phyloP scores from a whole-genome alignment of 1,284 basidiomycete genomes.

The Ceratobasidium sp. region DNA sequence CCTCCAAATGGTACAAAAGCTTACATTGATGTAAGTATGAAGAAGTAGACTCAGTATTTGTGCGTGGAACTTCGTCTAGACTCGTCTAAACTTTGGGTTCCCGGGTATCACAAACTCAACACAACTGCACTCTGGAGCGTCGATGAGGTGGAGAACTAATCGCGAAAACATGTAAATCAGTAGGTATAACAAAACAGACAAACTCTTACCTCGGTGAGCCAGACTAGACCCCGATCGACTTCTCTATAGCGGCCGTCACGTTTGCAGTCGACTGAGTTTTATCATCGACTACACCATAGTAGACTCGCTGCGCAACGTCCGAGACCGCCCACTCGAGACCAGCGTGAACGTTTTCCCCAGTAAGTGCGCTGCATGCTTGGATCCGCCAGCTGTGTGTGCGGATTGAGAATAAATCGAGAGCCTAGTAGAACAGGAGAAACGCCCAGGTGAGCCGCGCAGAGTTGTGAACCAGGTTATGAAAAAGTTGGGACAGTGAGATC shows the following conservation, averaged over 20 bases:
- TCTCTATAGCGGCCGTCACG: background rate
- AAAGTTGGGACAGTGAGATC: no score
- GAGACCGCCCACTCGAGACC: conserved; percentile 96
- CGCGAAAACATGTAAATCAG: no score
- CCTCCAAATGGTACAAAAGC: background rate
- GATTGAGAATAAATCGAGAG: conserved; percentile 81
- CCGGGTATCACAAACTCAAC: background rate
- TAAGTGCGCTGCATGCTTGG: conserved; percentile 91
- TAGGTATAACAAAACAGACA: background rate
- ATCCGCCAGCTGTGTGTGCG: conserved; percentile 92
- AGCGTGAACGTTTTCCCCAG: conserved; percentile 84
- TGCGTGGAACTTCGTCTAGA: background rate
- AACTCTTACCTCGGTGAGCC: background rate
- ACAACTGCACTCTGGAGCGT: background rate
- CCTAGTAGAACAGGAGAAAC: conserved; percentile 61
- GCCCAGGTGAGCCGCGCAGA: no score
- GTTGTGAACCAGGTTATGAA: no score
- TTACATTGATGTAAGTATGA: background rate
- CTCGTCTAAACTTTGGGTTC: background rate
- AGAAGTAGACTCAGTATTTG: background rate
- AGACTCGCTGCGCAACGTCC: conserved; percentile 86
- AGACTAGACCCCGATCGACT: background rate
- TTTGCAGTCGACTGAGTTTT: background rate
- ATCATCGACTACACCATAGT: conserved; percentile 63
- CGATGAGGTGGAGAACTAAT: background rate